A percentile compares a stretch with the other conserved stretches of the same genome.
Conservation (phyloP, 1,139 yeast genomes). For the Geotrichum bryndzae region DNA sequence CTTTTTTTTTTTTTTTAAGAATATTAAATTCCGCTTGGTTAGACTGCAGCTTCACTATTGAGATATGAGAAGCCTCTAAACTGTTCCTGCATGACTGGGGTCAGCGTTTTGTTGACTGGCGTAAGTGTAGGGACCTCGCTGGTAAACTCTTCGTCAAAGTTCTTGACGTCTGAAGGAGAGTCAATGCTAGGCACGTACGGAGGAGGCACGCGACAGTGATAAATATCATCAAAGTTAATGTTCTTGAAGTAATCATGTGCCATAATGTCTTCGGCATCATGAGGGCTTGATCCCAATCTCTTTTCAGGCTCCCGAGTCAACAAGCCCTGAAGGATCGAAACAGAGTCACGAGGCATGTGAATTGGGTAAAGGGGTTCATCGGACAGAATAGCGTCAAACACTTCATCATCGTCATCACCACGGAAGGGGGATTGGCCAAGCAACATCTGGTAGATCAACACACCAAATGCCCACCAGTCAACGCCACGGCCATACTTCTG, state of each 20-base stretch:
- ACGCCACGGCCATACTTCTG: constrained; percentile 90
- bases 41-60: constrained; percentile 47
- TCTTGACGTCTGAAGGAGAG: constrained; percentile 84
- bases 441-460: constrained; percentile 88
- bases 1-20: neutral
- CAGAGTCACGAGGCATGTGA: constrained; percentile 96
- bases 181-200: constrained; percentile 64
- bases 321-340: constrained; percentile 83
- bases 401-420: constrained; percentile 98
- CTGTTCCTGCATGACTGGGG: constrained; percentile 88
- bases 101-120: constrained; percentile 83
- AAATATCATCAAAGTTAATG: constrained; percentile 82
- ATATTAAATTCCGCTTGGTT: neutral
- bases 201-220: constrained; percentile 67
- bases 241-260: constrained; percentile 89
- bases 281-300: constrained; percentile 80
- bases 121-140: constrained; percentile 92
- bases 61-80: constrained; percentile 94
- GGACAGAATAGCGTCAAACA: constrained; percentile 92
- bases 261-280: constrained; percentile 91
- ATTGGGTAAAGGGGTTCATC: constrained; percentile 98
- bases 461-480: constrained; percentile 99
- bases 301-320: constrained; percentile 79
- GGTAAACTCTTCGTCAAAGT: constrained; percentile 92
- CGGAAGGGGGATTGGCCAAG: constrained; percentile 95